Conservation (phyloP, 129 eudicot genomes). For the Helichrysum umbraculigerum region DNA sequence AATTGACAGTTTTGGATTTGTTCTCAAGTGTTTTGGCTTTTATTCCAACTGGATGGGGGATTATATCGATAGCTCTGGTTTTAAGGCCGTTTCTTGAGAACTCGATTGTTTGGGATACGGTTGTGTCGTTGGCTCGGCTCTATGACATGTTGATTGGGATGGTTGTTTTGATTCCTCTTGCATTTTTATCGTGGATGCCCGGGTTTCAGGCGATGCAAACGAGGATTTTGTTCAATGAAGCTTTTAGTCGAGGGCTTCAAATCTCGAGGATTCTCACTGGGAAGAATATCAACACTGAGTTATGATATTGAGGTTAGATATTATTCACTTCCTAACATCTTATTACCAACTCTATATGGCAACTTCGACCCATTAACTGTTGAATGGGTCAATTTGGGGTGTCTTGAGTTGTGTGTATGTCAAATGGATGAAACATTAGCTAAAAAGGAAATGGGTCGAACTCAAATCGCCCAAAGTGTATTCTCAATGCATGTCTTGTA, state of each 20-base stretch:
- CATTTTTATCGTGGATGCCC: constrained; percentile 89
- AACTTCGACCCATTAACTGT: neutral
- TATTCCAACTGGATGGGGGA: constrained; percentile 96
- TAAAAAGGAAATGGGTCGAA: neutral
- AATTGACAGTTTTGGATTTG: constrained; percentile 48
- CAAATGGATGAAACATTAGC: neutral
- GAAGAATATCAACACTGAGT: constrained; percentile 51
- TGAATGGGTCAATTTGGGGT: neutral
- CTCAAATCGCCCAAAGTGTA: neutral
- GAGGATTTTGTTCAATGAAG: constrained; percentile 84
- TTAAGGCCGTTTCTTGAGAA: constrained; percentile 82
- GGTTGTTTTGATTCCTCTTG: constrained; percentile 81
- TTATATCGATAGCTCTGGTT: constrained; percentile 74
- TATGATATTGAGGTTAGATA: constrained; percentile 46
- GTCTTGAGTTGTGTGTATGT: neutral
- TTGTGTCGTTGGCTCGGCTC: constrained; percentile 82
- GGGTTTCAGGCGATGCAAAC: constrained; percentile 97
- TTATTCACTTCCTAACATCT: neutral
- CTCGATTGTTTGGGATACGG: constrained; percentile 70
- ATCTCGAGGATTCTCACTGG: constrained; percentile 79
- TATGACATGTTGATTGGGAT: constrained; percentile 80
- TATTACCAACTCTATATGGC: neutral
- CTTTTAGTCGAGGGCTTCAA: constrained; percentile 92
- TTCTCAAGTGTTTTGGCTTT: constrained; percentile 71
- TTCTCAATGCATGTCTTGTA: too few species aligned